A percentile compares a stretch with the other conserved stretches of the same genome.
phyloP scores from a whole-genome alignment of 768 basidiomycete genomes.

The Suillus bovinus region DNA sequence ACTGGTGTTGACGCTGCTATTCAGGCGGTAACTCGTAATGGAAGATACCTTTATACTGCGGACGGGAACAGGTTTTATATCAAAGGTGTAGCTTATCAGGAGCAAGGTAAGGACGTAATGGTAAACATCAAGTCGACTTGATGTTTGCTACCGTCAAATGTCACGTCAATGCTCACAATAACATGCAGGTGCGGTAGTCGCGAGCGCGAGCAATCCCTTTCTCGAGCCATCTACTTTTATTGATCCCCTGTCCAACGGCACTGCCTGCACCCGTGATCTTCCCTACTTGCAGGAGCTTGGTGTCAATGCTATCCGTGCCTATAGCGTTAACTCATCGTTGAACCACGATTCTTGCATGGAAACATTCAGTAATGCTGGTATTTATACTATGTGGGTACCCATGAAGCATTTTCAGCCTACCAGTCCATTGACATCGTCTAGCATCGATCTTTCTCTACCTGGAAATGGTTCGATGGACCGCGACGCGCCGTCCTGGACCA shows the following conservation, averaged over 20 bases:
- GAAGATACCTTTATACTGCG: constrained; percentile 79
- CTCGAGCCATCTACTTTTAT: constrained; percentile 72
- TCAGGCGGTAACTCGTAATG: constrained; percentile 64
- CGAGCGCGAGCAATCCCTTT: constrained; percentile 58
- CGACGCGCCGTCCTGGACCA: constrained; percentile 71
- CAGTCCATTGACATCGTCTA: constrained; percentile 32
- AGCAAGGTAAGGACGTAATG: constrained; percentile 55
- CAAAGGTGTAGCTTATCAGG: constrained; percentile 85
- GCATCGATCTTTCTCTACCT: constrained; percentile 85
- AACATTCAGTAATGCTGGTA: constrained; percentile 71
- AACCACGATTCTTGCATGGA: constrained; percentile 91
- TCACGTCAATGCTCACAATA: background rate
- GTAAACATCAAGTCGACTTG: background rate
- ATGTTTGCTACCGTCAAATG: background rate
- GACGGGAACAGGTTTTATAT: constrained; percentile 83
- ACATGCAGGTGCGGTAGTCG: constrained; percentile 37
- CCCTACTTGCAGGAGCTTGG: constrained; percentile 74
- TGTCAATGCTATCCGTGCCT: constrained; percentile 82
- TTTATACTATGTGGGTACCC: constrained; percentile 79
- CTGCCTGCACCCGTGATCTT: constrained; percentile 76
- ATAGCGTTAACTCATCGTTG: constrained; percentile 79
- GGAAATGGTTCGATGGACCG: constrained; percentile 86
- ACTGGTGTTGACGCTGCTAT: constrained; percentile 72
- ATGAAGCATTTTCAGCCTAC: constrained; percentile 6
- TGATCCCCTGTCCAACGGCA: constrained; percentile 72